These are phyloP conservation scores for Kwoniella mangroviensis DNA, from an alignment of 768 basidiomycete genomes.

Conservation along the genomic window DNA sequence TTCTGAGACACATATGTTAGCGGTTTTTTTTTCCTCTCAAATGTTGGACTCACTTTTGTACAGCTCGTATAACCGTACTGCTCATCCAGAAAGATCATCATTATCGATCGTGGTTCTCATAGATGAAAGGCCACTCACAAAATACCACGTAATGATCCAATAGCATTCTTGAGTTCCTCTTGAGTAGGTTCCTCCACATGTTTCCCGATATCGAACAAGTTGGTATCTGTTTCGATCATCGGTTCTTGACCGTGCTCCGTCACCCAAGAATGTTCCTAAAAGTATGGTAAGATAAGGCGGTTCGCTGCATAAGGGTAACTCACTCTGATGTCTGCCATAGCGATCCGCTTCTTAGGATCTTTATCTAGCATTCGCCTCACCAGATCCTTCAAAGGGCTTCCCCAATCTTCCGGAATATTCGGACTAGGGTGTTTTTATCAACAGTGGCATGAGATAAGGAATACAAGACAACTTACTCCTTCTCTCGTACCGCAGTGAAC, in stretches of 20 bases:
- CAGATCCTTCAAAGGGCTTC: slow-evolving; percentile 12
- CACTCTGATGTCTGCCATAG: slow-evolving; percentile 49
- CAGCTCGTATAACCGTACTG: slow-evolving; percentile 56
- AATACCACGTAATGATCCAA: slow-evolving; percentile 44
- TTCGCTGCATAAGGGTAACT: slow-evolving; percentile 16
- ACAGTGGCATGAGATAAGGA: background rate
- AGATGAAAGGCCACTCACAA: slow-evolving; percentile 47
- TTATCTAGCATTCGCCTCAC: slow-evolving; percentile 31
- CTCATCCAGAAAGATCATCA: too few relatives aligned
- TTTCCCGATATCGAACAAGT: slow-evolving; percentile 50
- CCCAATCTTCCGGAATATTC: slow-evolving; percentile 51
- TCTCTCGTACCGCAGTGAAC: slow-evolving; percentile 50
- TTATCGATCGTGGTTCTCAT: background rate
- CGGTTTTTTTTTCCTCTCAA: background rate
- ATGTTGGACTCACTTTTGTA: slow-evolving; percentile 45
- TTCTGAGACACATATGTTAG: slow-evolving; percentile 9
- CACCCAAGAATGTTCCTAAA: slow-evolving; percentile 53
- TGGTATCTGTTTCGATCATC: slow-evolving; percentile 53
- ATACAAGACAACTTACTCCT: slow-evolving; percentile 40
- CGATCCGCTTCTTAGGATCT: slow-evolving; percentile 47
- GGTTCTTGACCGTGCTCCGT: slow-evolving; percentile 48
- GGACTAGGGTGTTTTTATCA: slow-evolving; percentile 27
- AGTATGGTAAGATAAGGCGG: background rate
- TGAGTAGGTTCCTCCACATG: slow-evolving; percentile 56
- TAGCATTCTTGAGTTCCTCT: slow-evolving; percentile 54